Evolutionary conservation across 345 rosid genomes (phyloP), one percentile per base, ranked within the genome.

Genomic region (Brassica nigra): DNA sequence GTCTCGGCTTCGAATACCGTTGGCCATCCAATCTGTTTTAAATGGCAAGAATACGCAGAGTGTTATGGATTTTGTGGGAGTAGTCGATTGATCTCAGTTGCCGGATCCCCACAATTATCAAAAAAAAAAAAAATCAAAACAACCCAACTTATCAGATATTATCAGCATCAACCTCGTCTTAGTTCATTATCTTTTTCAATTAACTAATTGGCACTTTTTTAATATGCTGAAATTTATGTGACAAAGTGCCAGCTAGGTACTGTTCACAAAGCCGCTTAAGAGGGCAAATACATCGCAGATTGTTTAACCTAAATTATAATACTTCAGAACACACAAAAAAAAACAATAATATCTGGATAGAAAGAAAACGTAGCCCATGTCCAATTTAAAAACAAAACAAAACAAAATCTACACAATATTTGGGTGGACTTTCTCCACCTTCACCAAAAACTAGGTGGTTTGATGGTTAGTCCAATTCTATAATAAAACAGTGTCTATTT

Each of bases 211-310:
- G 4, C n/a, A 77, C 5, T 76, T 66, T 16, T 16, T 0, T 2
- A 34, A 12, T 23, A 33, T 28, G 36, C 31, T 70, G 20, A 4
- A 47, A 70, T 55, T 28, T 71, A 34, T n/a, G 67, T 73, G 74
- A 73, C 34, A 0, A 44, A 62, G 7, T 20, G 49, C n/a, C 82
- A 59, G 73, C 10, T 73, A 78, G 15, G 23, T 2, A 66, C 39
- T 78, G 73, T 58, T 73, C 69, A 73, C 33, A 6, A 20, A 78
- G 77, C 82, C 63, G 57, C 5, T 27, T 57, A 78, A 5, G 74
- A 73, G 68, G 82, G 63, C 7, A 66, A 44, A 67, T 79, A 44
- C 78, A 78, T 66, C 8, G 11, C 20, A 34, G 58, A 63, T 15
- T 71, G 65, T 62, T 63, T 14, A 4, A 74, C 37, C 18, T 36